Base-by-base conservation (phyloP, 148 eudicot genomes). In the Spergularia bocconei region DNA sequence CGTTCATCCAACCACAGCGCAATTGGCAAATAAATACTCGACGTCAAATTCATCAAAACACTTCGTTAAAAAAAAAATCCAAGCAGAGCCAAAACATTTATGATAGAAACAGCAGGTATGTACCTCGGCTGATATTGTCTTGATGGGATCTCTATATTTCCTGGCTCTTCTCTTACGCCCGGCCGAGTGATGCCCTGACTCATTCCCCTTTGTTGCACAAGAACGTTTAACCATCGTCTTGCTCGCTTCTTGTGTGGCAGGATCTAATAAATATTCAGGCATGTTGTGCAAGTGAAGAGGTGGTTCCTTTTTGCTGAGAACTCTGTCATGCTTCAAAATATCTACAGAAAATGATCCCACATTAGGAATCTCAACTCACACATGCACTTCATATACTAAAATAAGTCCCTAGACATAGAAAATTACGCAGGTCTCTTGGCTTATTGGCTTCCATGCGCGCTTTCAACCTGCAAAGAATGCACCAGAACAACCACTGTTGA, bases 261-360 rank as follows among this genome's bases (percentile, higher is more conserved):
- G 82, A 77, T 96, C 99, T 78, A 92, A 61, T 11, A 92, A 57
- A 82, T 96, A 96, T 62, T 86, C 99, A 0, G 99, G 97, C 21
- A 92, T 91, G 79, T 91, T 79, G 8, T 91, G 93, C 63, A 96
- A 75, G 81, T 96, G 97, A 14, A 81, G 63, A 67, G 98, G 88
- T 25, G 98, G 93, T 50, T 83, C 82, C 79, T 92, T 92, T 85
- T 96, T 96, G 87, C 99, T 89, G 64, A 96, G 82, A 68, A 79
- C 79, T 81, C 89, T 92, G 83, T 96, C 99, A 64, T 96, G 99
- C 83, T 92, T 92, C 83, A 96, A 72, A 71, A 94, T 91, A 82
- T 87, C 97, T 91, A 76, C 13, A 75, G 54, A 84, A 50, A 0
- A 56, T 38, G 11, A 0, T 39, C n/a, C 5, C 39, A 39, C 11